Conservation (phyloP, 352 stramenopile genomes). For the Globisporangium nagaii region DNA sequence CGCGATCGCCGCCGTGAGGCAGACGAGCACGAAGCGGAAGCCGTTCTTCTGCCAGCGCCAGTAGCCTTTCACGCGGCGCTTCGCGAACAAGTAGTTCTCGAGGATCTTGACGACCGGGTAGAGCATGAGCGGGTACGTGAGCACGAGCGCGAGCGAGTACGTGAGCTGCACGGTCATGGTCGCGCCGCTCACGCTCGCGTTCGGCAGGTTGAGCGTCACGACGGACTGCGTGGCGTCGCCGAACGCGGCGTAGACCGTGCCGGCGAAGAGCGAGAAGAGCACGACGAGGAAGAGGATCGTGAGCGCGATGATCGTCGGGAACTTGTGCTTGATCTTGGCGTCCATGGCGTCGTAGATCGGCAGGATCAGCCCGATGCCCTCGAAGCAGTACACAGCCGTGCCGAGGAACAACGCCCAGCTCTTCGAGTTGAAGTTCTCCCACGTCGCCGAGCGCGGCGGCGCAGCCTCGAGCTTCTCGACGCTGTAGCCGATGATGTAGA, state of each 20-base stretch:
- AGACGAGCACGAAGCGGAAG: conserved; percentile 57
- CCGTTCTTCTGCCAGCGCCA: conserved; percentile 69
- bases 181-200: conserved; percentile 35
- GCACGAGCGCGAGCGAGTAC: conserved; percentile 59
- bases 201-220: conserved; percentile 55
- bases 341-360: conserved; percentile 68
- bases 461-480: conserved; percentile 32
- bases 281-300: conserved; percentile 49
- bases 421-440: conserved; percentile 61
- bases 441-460: conserved; percentile 24
- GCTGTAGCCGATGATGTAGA: conserved; percentile 57
- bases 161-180: conserved; percentile 63
- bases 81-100: conserved; percentile 50
- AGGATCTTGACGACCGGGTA: conserved; percentile 71
- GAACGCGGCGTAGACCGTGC: conserved; percentile 50
- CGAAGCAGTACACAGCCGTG: conserved; percentile 64
- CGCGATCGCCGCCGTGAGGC: conserved; percentile 50
- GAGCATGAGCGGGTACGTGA: conserved; percentile 71
- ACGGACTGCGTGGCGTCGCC: conserved; percentile 47
- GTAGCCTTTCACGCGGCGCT: conserved; percentile 38
- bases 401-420: conserved; percentile 60
- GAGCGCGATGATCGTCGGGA: conserved; percentile 40
- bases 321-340: conserved; percentile 50
- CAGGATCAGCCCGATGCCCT: conserved; percentile 67
- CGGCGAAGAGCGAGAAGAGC: conserved; percentile 50